phyloP scores from a whole-genome alignment of 768 basidiomycete genomes.

The Floccularia luteovirens region DNA sequence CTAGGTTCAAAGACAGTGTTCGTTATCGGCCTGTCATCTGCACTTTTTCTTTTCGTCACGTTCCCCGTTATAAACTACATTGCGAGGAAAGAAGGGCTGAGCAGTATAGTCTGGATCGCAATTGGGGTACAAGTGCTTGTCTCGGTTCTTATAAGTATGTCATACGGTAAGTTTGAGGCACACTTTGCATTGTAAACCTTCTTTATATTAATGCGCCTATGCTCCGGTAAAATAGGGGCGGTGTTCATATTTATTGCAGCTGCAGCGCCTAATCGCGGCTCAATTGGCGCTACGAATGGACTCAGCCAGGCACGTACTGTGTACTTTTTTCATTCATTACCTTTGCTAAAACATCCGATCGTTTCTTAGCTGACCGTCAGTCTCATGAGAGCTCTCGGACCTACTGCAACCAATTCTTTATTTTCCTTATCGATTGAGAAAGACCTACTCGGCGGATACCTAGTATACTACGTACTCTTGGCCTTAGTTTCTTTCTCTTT shows the following conservation, averaged over 20 bases:
- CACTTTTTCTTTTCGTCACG: not conserved
- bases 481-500: too few species aligned
- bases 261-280: not conserved
- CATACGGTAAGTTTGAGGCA: not conserved
- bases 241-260: not conserved
- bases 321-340: not conserved
- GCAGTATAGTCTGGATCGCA: not conserved
- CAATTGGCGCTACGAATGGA: not conserved
- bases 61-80: not conserved
- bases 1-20: not conserved
- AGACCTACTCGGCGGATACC: not conserved
- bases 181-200: constrained; percentile 1
- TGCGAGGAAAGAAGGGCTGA: not conserved
- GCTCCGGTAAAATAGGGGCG: not conserved
- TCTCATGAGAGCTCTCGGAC: too few species aligned
- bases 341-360: too few species aligned
- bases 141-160: not conserved
- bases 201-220: not conserved
- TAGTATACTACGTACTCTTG: too few species aligned
- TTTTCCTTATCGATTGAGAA: not conserved
- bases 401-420: not conserved
- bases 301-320: not conserved
- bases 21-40: not conserved
- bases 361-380: too few species aligned
- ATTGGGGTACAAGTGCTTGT: not conserved